phyloP scores from a whole-genome alignment of 208 protist genomes.

The Jaenimonas drosophilae region DNA sequence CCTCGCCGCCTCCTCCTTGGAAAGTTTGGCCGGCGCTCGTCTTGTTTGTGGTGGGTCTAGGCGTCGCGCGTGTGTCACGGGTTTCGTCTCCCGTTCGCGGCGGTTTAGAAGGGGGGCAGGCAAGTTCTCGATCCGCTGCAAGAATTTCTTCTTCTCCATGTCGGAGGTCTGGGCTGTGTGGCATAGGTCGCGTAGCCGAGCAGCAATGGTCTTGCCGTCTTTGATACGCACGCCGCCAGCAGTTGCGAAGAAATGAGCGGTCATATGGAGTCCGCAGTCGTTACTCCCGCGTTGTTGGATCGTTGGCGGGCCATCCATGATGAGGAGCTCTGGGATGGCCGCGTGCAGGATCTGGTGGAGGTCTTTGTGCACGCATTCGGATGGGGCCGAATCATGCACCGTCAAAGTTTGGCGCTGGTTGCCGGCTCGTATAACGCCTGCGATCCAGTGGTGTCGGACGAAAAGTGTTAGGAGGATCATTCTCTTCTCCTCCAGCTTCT shows the following conservation, averaged over 20 bases:
- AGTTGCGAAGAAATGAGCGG: background rate
- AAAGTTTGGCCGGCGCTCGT: too few species aligned
- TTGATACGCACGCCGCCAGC: too few species aligned
- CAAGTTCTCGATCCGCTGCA: too few species aligned
- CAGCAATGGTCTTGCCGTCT: too few species aligned
- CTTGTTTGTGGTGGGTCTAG: too few species aligned
- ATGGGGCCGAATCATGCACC: background rate
- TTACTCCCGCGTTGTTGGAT: background rate
- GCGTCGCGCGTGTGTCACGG: too few species aligned
- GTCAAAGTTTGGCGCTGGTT: background rate
- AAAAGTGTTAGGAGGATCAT: background rate
- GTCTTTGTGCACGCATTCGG: background rate
- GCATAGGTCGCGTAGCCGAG: too few species aligned
- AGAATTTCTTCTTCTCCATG: too few species aligned
- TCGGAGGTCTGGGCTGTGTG: too few species aligned
- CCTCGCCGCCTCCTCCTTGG: too few species aligned
- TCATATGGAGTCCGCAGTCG: background rate
- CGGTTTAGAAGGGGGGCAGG: too few species aligned
- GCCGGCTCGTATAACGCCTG: background rate
- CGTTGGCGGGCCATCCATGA: background rate
- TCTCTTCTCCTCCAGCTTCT: background rate
- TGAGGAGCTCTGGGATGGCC: background rate
- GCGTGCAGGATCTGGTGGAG: background rate
- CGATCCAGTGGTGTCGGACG: background rate
- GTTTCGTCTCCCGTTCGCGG: too few species aligned